Evolutionary conservation across 2,329 filamentous ascomycete genomes (phyloP).

Genomic region (Venturia asperata): DNA sequence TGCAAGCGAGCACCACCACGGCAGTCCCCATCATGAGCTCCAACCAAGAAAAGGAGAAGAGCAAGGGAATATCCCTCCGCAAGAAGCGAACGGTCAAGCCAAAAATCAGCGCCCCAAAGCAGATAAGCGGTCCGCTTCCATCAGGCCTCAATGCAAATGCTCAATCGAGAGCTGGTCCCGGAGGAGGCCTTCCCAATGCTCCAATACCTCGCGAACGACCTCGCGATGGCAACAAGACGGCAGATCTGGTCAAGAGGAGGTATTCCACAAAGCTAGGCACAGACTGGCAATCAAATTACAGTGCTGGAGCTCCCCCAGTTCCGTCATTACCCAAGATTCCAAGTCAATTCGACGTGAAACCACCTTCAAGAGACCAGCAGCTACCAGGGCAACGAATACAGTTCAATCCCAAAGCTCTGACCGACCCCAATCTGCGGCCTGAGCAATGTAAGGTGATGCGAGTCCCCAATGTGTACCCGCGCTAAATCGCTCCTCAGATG

Average conservation of each 20-base stretch:
- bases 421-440: constrained; percentile 69
- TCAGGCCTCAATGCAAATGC: constrained; percentile 24
- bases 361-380: constrained; percentile 36
- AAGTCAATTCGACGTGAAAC: constrained; percentile 51
- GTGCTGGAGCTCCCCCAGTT: constrained; percentile 61
- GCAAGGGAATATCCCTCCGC: constrained; percentile 53
- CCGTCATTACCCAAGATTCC: constrained; percentile 52
- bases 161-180: constrained; percentile 22
- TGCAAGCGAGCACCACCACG: not conserved
- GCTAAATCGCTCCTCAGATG: constrained; percentile 39
- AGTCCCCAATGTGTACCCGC: not conserved
- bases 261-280: constrained; percentile 86
- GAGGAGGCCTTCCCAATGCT: constrained; percentile 23
- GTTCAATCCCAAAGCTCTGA: constrained; percentile 69
- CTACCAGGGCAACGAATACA: constrained; percentile 50
- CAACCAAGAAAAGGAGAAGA: constrained; percentile 15
- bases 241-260: constrained; percentile 84
- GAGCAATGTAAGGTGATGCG: constrained; percentile 61
- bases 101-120: constrained; percentile 54
- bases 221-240: constrained; percentile 42
- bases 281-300: constrained; percentile 62
- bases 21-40: not conserved
- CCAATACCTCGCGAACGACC: constrained; percentile 34
- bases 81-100: constrained; percentile 53
- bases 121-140: constrained; percentile 42